These are phyloP conservation scores for Macrolepiota albuminosa DNA, from an alignment of 768 basidiomycete genomes.

Conservation along the genomic window DNA sequence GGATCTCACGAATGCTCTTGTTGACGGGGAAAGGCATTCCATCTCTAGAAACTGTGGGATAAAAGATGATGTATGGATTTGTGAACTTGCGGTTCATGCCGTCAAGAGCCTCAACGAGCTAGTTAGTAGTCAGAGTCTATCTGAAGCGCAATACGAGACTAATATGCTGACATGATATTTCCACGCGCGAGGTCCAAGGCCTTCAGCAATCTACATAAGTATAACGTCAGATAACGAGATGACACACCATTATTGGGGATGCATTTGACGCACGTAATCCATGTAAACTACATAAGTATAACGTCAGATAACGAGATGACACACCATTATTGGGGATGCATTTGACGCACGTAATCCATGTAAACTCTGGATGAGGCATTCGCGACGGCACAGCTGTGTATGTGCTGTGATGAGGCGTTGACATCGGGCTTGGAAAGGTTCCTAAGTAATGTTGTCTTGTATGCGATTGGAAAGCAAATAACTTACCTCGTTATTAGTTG, in stretches of 20 bases:
- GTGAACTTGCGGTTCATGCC: slow-evolving; percentile 77
- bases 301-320: background rate
- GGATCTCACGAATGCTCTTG: slow-evolving; percentile 70
- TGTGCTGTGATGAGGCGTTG: slow-evolving; percentile 38
- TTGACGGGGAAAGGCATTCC: slow-evolving; percentile 82
- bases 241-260: slow-evolving; percentile 2
- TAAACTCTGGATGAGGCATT: slow-evolving; percentile 80
- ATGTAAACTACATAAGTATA: slow-evolving; percentile 49
- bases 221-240: background rate
- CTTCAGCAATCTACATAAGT: slow-evolving; percentile 56
- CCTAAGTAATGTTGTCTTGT: background rate
- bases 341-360: slow-evolving; percentile 64
- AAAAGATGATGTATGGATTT: slow-evolving; percentile 79
- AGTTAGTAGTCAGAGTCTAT: background rate
- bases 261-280: slow-evolving; percentile 52
- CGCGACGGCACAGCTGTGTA: slow-evolving; percentile 46
- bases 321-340: background rate
- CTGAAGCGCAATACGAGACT: background rate
- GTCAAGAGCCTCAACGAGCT: slow-evolving; percentile 74
- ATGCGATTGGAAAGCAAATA: slow-evolving; percentile 9
- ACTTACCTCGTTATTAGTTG: slow-evolving; percentile 68
- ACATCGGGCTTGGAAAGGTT: slow-evolving; percentile 31
- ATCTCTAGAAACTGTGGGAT: slow-evolving; percentile 70
- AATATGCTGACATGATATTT: slow-evolving; percentile 51
- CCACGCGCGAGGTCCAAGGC: slow-evolving; percentile 64